phyloP scores from a whole-genome alignment of 2,329 filamentous ascomycete species.

The Arthrobotrys conoides region DNA sequence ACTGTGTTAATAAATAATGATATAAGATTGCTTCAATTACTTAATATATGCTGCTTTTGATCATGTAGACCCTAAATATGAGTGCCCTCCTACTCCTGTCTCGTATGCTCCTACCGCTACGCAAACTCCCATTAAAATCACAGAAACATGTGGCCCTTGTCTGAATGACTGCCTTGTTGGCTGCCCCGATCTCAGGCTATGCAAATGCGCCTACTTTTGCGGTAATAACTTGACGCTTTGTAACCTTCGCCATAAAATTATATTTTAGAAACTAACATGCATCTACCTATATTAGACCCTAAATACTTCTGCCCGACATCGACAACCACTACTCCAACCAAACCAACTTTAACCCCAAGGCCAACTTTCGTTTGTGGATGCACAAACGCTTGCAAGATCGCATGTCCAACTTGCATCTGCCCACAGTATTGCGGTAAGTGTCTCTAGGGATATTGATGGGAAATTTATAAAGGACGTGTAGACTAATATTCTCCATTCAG shows the following conservation, averaged over 20 bases:
- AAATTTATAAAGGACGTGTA: conserved; percentile 1
- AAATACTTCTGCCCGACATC: conserved; percentile 52
- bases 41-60: conserved; percentile 1
- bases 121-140: conserved; percentile 32
- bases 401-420: conserved; percentile 48
- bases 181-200: conserved; percentile 52
- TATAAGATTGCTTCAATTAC: not conserved
- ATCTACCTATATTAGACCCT: conserved; percentile 31
- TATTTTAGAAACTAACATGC: not conserved
- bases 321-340: conserved; percentile 20
- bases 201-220: conserved; percentile 44
- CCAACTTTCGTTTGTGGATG: conserved; percentile 49
- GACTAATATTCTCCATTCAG: conserved; percentile 25
- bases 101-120: conserved; percentile 23
- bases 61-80: conserved; percentile 40
- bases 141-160: conserved; percentile 44
- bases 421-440: conserved; percentile 53
- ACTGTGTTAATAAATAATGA: not conserved
- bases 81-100: conserved; percentile 28
- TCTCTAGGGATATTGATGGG: not conserved
- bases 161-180: conserved; percentile 53
- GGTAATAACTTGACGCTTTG: conserved; percentile 13
- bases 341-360: conserved; percentile 23
- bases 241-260: not conserved
- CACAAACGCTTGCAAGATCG: conserved; percentile 51